These are phyloP conservation scores for Medakamo hakoo DNA, from an alignment of 139 green algal species.

Conservation along the genomic window DNA sequence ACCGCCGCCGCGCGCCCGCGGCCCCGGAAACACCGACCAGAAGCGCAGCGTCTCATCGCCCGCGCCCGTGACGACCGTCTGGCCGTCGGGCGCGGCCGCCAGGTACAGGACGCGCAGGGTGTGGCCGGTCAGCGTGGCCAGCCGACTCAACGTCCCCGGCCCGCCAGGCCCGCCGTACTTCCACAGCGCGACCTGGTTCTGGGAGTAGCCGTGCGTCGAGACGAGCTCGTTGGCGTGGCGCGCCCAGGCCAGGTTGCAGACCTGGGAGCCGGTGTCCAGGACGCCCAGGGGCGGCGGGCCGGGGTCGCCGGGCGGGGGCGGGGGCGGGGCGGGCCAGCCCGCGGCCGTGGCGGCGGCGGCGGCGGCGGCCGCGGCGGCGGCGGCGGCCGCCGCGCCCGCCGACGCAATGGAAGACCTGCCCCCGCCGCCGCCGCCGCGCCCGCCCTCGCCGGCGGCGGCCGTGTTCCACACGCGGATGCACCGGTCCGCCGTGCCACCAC, in stretches of 20 bases:
- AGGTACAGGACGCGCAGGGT: conserved; percentile 88
- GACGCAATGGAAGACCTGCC: background rate
- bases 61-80: conserved; percentile 89
- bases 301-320: too few species aligned
- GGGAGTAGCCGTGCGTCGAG: conserved; percentile 90
- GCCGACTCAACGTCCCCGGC: conserved; percentile 60
- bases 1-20: conserved; percentile 22
- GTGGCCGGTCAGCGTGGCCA: conserved; percentile 88
- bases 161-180: too few species aligned
- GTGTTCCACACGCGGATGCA: conserved; percentile 97
- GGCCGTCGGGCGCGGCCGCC: conserved; percentile 80
- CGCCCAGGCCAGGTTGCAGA: conserved; percentile 93
- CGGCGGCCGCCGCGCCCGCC: background rate
- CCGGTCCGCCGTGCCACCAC: conserved; percentile 88
- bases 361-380: too few species aligned
- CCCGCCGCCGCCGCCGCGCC: conserved; percentile 67
- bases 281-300: background rate
- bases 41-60: conserved; percentile 92
- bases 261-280: conserved; percentile 24
- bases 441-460: conserved; percentile 43
- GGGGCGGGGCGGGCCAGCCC: too few species aligned
- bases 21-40: conserved; percentile 82
- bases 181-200: conserved; percentile 86
- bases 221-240: conserved; percentile 97
- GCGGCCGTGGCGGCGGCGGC: too few species aligned